Evolutionary conservation across 208 protist genomes (phyloP), one percentile per base, ranked within the genome.

Genomic region (Leishmania aethiopica): DNA sequence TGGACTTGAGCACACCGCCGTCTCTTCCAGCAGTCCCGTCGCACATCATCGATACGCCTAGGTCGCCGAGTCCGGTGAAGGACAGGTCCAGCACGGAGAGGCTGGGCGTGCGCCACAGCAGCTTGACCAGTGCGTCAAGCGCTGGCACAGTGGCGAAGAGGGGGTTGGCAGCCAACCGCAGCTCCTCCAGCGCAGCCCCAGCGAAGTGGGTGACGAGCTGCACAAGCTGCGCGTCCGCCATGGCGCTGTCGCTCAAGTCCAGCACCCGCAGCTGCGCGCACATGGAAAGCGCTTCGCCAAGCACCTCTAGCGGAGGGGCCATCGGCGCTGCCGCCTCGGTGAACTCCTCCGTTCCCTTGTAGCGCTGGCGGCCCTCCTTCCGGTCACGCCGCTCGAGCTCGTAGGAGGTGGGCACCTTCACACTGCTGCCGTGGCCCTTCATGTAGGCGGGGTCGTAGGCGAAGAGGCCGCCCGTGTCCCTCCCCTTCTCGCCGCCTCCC

Each of bases 301-400:
- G 62, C 25, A 42, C 47, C 55, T 88, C 81, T 82, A 92, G 87
- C 37, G 81, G 71, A 15, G 76, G 40, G 0, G 47, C 19, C 13
- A 19, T 5, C 42, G 15, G 25, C 51, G 28, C 57, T 59, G 67
- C 32, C 45, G 19, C 75, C 40, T 70, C 77, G 8, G 28, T 75
- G 25, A 85, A 28, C 17, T 76, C 86, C 8, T 90, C 87, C 5
- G 87, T 82, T 1, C 90, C 93, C 42, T 83, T 89, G 79, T 93
- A 94, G 60, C 93, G 88, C 69, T 49, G 75, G 1, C 92, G 86
- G n/a, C 93, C 92, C 4, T 80, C 85, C 60, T 86, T 67, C n/a
- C 92, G 85, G 59, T 95, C 93, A 17, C 89, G 91, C 19, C 90
- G 89, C 47, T 95, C 93, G 32, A 96, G 82, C 86, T 95, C 93